Percentiles rank a stretch among this genome's conserved stretches.
phyloP scores from a whole-genome alignment of 768 basidiomycete species.

The Boletus subparvulus region DNA sequence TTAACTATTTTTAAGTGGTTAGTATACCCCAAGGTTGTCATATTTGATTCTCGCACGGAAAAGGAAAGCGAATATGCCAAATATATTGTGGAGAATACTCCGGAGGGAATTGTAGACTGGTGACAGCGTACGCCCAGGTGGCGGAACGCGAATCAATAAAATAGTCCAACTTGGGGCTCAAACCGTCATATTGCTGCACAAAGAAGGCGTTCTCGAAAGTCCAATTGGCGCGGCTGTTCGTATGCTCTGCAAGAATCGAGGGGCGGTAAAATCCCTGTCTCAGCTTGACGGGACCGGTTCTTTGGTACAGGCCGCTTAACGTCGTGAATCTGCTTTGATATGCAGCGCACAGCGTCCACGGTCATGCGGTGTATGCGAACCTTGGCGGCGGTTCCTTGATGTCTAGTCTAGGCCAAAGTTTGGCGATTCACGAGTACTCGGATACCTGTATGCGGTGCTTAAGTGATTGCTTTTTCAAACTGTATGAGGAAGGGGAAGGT shows the following conservation, averaged over 20 bases:
- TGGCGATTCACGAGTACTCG: neutral
- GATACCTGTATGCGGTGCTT: neutral
- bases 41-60: neutral
- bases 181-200: neutral
- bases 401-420: neutral
- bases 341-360: neutral
- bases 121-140: neutral
- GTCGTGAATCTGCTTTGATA: neutral
- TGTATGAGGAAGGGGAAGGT: neutral
- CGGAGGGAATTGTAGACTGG: neutral
- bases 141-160: neutral
- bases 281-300: neutral
- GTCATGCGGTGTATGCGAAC: neutral
- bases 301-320: neutral
- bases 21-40: neutral
- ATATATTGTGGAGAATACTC: neutral
- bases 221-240: neutral
- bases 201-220: neutral
- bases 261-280: neutral
- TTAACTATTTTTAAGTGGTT: too few relatives aligned
- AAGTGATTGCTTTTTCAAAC: neutral
- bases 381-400: neutral
- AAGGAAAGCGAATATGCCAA: neutral
- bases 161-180: neutral
- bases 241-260: neutral